These are phyloP conservation scores for Cryptosporidium canis DNA, from an alignment of 169 alveolate genomes.

Conservation along the genomic window DNA sequence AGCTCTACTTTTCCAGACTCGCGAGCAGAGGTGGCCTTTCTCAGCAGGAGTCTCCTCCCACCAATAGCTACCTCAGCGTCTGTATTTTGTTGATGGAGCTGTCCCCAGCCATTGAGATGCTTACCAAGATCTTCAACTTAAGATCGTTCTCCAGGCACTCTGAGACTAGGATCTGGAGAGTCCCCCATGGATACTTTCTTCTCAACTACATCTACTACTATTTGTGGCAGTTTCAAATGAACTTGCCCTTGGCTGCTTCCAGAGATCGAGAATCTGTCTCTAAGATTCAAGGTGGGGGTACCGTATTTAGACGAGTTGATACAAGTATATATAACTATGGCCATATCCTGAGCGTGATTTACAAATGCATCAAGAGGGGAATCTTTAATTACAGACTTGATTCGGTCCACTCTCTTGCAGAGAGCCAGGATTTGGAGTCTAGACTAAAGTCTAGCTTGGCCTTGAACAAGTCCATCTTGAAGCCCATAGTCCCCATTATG, in stretches of 20 bases:
- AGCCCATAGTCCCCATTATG: neutral
- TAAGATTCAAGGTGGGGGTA: neutral
- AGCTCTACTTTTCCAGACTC: neutral
- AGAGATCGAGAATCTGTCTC: neutral
- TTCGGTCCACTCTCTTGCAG: neutral
- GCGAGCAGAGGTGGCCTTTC: neutral
- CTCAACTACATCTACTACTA: neutral
- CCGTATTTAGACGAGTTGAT: neutral
- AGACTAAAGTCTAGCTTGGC: neutral
- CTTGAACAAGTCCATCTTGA: neutral
- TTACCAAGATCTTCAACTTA: conserved; percentile 11
- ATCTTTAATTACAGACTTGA: neutral
- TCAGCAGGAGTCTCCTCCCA: neutral
- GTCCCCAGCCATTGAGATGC: conserved; percentile 15
- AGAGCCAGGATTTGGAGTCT: neutral
- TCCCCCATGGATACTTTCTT: conserved; percentile 31
- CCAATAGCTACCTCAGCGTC: neutral
- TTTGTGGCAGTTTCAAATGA: conserved; percentile 47
- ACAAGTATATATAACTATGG: neutral
- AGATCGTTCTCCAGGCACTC: neutral
- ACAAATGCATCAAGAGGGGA: neutral
- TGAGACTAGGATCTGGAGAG: neutral
- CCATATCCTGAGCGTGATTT: conserved; percentile 5
- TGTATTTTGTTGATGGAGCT: neutral
- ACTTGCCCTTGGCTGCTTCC: neutral